Evolutionary conservation across 2,329 filamentous ascomycete genomes (phyloP).

Genomic region (Verticillium zaregamsianum): DNA sequence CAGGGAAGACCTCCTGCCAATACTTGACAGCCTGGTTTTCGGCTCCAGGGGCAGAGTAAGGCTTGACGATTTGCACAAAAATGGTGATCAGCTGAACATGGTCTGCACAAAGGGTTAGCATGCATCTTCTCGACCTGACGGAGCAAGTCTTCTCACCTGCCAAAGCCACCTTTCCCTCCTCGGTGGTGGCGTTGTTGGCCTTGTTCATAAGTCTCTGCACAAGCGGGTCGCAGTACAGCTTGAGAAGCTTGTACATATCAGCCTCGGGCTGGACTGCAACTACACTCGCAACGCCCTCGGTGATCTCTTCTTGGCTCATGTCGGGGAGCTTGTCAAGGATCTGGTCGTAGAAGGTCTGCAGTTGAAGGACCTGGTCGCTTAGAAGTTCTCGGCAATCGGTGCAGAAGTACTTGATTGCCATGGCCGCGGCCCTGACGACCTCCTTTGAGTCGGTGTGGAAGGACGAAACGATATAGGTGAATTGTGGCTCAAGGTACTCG

Average conservation of each 20-base stretch:
- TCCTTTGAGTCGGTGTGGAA: conserved; percentile 88
- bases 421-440: conserved; percentile 83
- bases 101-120: conserved; percentile 47
- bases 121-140: not conserved
- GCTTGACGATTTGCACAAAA: conserved; percentile 75
- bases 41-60: conserved; percentile 65
- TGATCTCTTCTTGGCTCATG: conserved; percentile 90
- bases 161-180: conserved; percentile 78
- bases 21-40: conserved; percentile 93
- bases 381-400: conserved; percentile 88
- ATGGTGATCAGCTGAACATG: conserved; percentile 89
- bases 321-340: conserved; percentile 82
- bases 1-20: conserved; percentile 88
- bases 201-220: conserved; percentile 80
- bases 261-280: conserved; percentile 78
- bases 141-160: conserved; percentile 54
- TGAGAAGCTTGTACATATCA: conserved; percentile 79
- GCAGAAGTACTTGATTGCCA: conserved; percentile 96
- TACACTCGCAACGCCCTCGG: conserved; percentile 89
- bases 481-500: conserved; percentile 85
- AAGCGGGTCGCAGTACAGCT: conserved; percentile 89
- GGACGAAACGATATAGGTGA: conserved; percentile 91
- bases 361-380: conserved; percentile 74
- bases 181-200: conserved; percentile 78
- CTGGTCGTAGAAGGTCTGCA: conserved; percentile 89